Conservation (phyloP, 176 grass and related monocot genomes). For the Hyparrhenia diplandra region DNA sequence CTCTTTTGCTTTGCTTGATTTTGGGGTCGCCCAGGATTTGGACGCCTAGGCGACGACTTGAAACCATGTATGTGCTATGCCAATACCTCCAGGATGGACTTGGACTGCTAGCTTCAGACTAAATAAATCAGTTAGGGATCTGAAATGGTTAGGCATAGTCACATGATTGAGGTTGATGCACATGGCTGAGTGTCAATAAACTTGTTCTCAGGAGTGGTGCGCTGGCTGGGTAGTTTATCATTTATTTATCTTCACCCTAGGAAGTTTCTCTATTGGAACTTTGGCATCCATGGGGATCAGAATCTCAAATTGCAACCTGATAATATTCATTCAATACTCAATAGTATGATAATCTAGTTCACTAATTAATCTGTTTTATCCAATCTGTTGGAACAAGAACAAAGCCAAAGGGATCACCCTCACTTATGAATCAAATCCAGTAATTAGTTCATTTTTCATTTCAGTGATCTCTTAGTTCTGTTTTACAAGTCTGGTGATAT, state of each 20-base stretch:
- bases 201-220: background rate
- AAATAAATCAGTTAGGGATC: background rate
- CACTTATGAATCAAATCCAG: background rate
- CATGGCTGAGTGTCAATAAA: background rate
- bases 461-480: background rate
- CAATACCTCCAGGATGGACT: background rate
- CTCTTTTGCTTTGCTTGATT: no score
- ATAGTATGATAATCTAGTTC: background rate
- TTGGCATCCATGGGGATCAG: background rate
- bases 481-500: background rate
- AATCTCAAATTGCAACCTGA: background rate
- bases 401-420: background rate
- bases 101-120: background rate
- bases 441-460: background rate
- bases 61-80: no score
- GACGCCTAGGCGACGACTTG: no score
- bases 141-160: background rate
- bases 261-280: background rate
- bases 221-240: slow-evolving; percentile 1
- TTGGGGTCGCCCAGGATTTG: no score
- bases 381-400: background rate
- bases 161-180: slow-evolving; percentile 7
- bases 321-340: background rate
- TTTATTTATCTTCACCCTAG: background rate
- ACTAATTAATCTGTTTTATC: background rate